Evolutionary conservation across 2,329 filamentous ascomycete genomes (phyloP).

Genomic region (Cytospora paraplurivora): DNA sequence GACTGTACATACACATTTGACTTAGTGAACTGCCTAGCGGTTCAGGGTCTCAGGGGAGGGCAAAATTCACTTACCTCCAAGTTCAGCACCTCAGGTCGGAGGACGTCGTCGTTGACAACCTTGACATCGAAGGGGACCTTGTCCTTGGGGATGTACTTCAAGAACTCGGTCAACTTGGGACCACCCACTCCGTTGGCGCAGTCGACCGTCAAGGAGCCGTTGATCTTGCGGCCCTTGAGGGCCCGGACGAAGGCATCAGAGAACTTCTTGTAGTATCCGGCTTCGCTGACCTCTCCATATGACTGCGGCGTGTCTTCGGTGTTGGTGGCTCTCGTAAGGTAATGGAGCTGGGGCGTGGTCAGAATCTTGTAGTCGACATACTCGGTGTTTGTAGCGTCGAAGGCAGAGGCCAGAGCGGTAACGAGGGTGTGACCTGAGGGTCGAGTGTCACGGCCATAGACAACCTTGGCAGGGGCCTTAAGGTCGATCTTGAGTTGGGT

Average conservation of each 20-base stretch:
- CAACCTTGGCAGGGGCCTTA: conserved; percentile 71
- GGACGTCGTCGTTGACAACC: conserved; percentile 89
- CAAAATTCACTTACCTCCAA: conserved; percentile 64
- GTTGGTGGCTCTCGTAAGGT: conserved; percentile 92
- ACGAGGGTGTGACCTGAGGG: conserved; percentile 87
- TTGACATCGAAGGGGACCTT: conserved; percentile 77
- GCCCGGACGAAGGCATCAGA: conserved; percentile 80
- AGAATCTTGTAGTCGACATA: conserved; percentile 86
- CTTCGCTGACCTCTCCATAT: conserved; percentile 87
- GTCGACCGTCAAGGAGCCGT: conserved; percentile 80
- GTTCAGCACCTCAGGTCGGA: conserved; percentile 87
- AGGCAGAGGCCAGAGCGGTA: conserved; percentile 73
- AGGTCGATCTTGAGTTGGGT: conserved; percentile 76
- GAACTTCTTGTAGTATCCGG: conserved; percentile 94
- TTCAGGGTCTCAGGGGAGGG: not conserved
- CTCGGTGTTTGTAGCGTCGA: conserved; percentile 74
- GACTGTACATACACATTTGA: conserved; percentile 55
- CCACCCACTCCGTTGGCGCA: conserved; percentile 97
- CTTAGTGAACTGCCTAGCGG: not conserved
- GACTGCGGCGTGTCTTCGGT: conserved; percentile 83
- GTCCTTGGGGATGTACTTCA: conserved; percentile 76
- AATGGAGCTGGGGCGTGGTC: conserved; percentile 97
- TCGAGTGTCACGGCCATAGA: conserved; percentile 90
- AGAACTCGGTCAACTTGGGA: conserved; percentile 81
- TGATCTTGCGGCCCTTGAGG: conserved; percentile 73